Base-by-base conservation (phyloP, 2,329 filamentous ascomycete genomes). In the Emmonsia crescens region DNA sequence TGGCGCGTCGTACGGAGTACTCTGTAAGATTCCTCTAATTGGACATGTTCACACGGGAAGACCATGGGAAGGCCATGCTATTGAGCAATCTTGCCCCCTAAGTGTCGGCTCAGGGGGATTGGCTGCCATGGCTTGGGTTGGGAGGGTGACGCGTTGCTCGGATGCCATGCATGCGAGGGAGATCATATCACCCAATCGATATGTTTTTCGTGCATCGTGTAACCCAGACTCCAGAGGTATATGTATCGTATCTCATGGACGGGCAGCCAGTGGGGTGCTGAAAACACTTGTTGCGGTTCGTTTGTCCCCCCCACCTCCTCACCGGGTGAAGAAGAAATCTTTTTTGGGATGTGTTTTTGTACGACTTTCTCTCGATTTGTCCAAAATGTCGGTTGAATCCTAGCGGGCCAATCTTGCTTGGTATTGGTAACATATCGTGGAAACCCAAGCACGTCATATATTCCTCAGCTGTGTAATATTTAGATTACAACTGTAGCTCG, bases 141-240 rank as follows among this genome's bases (percentile, higher is more conserved):
- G 29, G 6, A 19, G 12, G 31, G 33, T 57, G 54, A 55, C 36
- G 33, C 36, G 49, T 42, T 57, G 36, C 54, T 38, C 24, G 54
- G 19, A 40, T 40, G n/a, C n/a, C 54, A 57, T 57, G 54, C 54
- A 57, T 57, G 54, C 54, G 54, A 42, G 54, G 54, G 21, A 40
- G 54, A 57, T 57, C 54, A 57, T 42, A 29, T 21, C 33, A 16
- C 54, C 36, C n/a, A 54, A 57, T 57, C 10, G 36, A 42, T n/a
- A 29, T 16, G 21, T 42, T 57, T 57, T 42, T 57, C 54, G 24
- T 42, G 36, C 31, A 42, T 42, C n/a, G n/a, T 42, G 54, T 19
- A 27, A 42, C 54, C 36, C 54, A 29, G 9, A 12, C 24, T 27
- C 8, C 21, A 27, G 19, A 27, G n/a, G n/a, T 16, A 42, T 40